Percentiles rank a stretch among this genome's conserved stretches.
These are phyloP conservation scores for Carex cristatella DNA, from an alignment of 176 grass and related monocot species.

Conservation along the genomic window DNA sequence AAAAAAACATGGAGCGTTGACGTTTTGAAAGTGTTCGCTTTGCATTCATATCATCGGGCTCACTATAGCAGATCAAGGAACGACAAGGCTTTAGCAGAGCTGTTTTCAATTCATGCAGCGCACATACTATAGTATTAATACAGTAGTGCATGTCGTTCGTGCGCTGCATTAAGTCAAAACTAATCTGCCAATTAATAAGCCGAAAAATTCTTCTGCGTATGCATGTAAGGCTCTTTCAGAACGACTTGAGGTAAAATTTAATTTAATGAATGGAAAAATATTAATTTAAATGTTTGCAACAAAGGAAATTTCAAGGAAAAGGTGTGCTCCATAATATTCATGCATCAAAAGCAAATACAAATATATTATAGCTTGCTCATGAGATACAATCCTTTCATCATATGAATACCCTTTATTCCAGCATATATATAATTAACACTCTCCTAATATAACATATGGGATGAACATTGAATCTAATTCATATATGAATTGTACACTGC, in stretches of 20 bases:
- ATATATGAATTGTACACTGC: slow-evolving; percentile 2
- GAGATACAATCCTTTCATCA: not conserved
- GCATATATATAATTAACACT: not conserved
- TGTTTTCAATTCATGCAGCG: too few relatives aligned
- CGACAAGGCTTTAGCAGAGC: too few relatives aligned
- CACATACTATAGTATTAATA: too few relatives aligned
- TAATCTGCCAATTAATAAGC: too few relatives aligned
- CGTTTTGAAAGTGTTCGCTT: too few relatives aligned
- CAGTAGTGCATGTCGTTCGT: too few relatives aligned
- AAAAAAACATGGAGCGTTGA: too few relatives aligned
- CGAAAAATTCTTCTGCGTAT: too few relatives aligned
- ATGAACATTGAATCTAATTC: not conserved
- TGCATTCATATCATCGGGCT: too few relatives aligned
- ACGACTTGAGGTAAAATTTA: not conserved
- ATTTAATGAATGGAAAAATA: not conserved
- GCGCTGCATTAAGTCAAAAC: too few relatives aligned
- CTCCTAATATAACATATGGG: not conserved
- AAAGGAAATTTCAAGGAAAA: not conserved
- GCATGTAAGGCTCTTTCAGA: not conserved
- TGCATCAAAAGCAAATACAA: not conserved
- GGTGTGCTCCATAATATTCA: not conserved
- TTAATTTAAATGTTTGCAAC: not conserved
- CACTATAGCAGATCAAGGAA: too few relatives aligned
- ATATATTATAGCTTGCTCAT: not conserved
- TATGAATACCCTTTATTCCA: not conserved